A percentile compares a stretch with the other conserved stretches of the same genome.
These are phyloP conservation scores for Kernera saxatilis DNA, from an alignment of 345 rosid genomes.

Conservation along the genomic window DNA sequence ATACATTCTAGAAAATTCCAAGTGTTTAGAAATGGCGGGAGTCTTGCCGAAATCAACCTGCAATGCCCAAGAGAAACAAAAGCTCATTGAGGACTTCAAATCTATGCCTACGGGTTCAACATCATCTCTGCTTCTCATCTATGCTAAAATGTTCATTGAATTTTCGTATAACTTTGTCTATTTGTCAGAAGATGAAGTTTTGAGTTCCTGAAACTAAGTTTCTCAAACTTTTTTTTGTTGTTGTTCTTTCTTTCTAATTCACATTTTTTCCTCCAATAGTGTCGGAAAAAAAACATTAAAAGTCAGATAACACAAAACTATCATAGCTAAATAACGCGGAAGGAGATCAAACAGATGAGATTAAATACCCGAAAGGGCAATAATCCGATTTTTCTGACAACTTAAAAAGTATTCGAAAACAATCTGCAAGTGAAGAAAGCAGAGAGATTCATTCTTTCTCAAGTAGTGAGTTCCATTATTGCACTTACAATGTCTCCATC, in stretches of 20 bases:
- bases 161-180: no score
- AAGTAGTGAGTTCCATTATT: slow-evolving; percentile 85
- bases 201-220: no score
- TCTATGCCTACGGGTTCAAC: neutral
- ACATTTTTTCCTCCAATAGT: no score
- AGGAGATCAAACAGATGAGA: neutral
- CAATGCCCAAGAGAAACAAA: neutral
- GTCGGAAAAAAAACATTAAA: neutral
- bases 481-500: slow-evolving; percentile 91
- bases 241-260: no score
- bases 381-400: neutral
- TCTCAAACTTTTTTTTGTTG: no score
- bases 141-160: no score
- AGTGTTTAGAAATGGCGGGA: neutral
- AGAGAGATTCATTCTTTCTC: neutral
- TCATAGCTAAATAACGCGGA: neutral
- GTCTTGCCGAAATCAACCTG: neutral
- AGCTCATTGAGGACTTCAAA: neutral
- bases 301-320: neutral
- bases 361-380: no score
- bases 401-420: slow-evolving; percentile 7
- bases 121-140: no score
- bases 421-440: neutral
- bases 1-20: neutral
- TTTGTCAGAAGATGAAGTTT: no score